Conservation (phyloP, 1,284 basidiomycete species). For the Trichosporon sp. region DNA sequence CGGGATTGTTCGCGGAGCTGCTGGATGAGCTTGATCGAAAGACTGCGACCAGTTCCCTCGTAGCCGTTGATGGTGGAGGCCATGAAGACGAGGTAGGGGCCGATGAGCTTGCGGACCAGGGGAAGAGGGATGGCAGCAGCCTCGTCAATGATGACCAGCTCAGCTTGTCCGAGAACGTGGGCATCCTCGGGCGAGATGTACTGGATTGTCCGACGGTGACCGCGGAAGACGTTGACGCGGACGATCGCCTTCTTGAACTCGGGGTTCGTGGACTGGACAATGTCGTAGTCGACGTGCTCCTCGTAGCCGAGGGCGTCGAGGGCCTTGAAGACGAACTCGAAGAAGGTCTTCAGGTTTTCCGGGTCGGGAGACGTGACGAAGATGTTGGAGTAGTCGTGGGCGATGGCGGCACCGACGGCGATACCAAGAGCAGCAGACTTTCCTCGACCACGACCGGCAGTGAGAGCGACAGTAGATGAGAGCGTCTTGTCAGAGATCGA, state of each 20-base stretch:
- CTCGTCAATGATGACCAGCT: constrained; percentile 97
- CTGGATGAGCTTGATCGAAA: constrained; percentile 96
- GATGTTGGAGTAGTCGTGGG: constrained; percentile 95
- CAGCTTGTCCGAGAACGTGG: constrained; percentile 95
- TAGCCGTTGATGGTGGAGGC: constrained; percentile 99
- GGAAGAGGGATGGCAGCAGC: constrained; percentile 97
- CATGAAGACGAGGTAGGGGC: constrained; percentile 97
- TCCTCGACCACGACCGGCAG: constrained; percentile 91
- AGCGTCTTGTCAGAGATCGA: constrained; percentile 90
- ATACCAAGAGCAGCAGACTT: constrained; percentile 96
- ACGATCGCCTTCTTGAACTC: constrained; percentile 97
- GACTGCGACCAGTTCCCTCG: constrained; percentile 95
- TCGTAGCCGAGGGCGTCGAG: constrained; percentile 94
- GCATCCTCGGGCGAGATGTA: constrained; percentile 98
- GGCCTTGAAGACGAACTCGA: constrained; percentile 97
- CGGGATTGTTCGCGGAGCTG: constrained; percentile 88
- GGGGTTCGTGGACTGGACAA: constrained; percentile 88
- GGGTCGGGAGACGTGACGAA: constrained; percentile 98
- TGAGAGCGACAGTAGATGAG: constrained; percentile 91
- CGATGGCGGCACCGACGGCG: constrained; percentile 88
- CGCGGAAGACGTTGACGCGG: constrained; percentile 89
- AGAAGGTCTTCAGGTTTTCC: constrained; percentile 96
- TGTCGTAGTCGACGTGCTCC: constrained; percentile 96
- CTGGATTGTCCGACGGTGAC: constrained; percentile 92
- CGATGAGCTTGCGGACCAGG: constrained; percentile 90